These are phyloP conservation scores for Metschnikowia matae DNA, from an alignment of 805 yeast species.

Conservation along the genomic window DNA sequence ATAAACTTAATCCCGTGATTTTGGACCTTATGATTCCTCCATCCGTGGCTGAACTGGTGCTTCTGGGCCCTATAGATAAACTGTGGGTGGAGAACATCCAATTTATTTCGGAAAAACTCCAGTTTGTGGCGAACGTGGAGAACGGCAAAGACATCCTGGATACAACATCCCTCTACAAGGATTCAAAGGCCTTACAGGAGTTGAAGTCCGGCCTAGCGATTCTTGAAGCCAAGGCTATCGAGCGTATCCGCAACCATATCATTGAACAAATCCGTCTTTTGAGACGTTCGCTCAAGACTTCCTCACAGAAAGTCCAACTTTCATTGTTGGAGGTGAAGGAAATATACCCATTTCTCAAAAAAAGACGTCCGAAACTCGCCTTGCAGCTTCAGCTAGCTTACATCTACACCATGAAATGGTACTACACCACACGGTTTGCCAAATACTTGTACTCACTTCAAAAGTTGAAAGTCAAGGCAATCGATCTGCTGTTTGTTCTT, in stretches of 20 bases:
- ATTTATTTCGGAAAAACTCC: slow-evolving; percentile 54
- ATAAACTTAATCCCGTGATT: slow-evolving; percentile 66
- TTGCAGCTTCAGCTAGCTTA: slow-evolving; percentile 75
- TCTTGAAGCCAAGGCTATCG: slow-evolving; percentile 62
- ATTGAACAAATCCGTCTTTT: slow-evolving; percentile 62
- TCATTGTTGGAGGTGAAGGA: slow-evolving; percentile 61
- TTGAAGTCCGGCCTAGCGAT: slow-evolving; percentile 40
- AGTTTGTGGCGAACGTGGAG: slow-evolving; percentile 39
- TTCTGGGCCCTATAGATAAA: slow-evolving; percentile 52
- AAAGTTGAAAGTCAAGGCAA: slow-evolving; percentile 49
- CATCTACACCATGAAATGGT: slow-evolving; percentile 88
- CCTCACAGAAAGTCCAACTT: slow-evolving; percentile 74
- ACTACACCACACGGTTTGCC: slow-evolving; percentile 73
- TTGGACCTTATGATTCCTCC: slow-evolving; percentile 77
- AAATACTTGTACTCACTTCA: slow-evolving; percentile 72
- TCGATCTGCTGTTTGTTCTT: slow-evolving; percentile 54
- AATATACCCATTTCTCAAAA: slow-evolving; percentile 51
- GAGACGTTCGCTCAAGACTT: slow-evolving; percentile 49
- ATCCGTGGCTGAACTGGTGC: slow-evolving; percentile 52
- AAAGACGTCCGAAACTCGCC: slow-evolving; percentile 60
- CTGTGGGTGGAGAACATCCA: slow-evolving; percentile 66
- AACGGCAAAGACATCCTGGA: not conserved
- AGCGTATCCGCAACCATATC: slow-evolving; percentile 68
- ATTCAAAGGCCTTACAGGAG: slow-evolving; percentile 25
- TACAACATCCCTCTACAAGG: slow-evolving; percentile 14